Base-by-base conservation (phyloP, 176 grass and related monocot species). In the Paspalum notatum region DNA sequence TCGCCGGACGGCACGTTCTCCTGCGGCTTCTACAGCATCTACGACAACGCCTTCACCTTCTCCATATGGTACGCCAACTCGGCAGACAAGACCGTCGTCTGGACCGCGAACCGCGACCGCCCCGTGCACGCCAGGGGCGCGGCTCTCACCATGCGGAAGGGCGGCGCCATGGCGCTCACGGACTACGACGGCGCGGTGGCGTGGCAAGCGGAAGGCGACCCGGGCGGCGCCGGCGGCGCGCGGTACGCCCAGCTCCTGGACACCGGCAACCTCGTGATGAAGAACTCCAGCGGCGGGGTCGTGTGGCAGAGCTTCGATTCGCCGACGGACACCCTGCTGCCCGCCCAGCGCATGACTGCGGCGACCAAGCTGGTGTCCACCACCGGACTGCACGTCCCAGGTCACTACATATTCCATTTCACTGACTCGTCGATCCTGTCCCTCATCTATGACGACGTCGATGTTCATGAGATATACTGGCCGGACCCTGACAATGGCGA, bases 21-120 rank as follows among this genome's bases (percentile, higher is more conserved):
- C 38, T 90, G 87, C 2, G 87, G 87, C 38, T 93, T 90, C 80
- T 84, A 84, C 54, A 26, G 6, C 8, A n/a, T 84, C 11, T 84
- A 79, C 37, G 8, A 1, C 4, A 17, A 83, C 37, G 81, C 84
- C 27, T 90, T 87, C 51, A 73, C 87, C 24, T 93, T 93, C 80
- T 87, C 87, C 21, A 79, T 93, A 38, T 93, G 91, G 91, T 93
- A 90, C 37, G 32, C 76, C 42, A 78, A 65, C 7, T 54, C 87
- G 0, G 71, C 32, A 6, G 1, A 74, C 44, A 82, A 72, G 38
- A 92, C 87, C 14, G 43, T 81, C 0, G 65, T 90, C 51, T 93
- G 91, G 91, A 89, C 61, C 0, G 87, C 80, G 0, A 93, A 90
- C 76, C 71, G 42, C 2, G 71, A 62, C 18, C 75, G 15, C 42